Evolutionary conservation across 495 filamentous ascomycete genomes (phyloP), one percentile per base, ranked within the genome.

Genomic region (Margaritispora aquatica): DNA sequence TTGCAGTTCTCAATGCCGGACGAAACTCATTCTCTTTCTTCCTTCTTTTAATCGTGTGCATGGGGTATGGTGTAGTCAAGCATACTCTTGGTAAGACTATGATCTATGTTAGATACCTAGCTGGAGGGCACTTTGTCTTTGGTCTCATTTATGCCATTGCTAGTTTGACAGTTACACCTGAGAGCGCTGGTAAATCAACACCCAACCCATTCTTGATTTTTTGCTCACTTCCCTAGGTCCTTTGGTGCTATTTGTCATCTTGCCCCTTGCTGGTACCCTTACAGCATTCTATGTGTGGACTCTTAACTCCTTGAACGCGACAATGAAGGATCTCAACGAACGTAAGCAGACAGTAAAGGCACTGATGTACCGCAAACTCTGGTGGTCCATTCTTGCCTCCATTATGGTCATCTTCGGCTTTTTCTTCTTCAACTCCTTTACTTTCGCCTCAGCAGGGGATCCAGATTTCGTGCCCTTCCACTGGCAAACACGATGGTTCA

Each of bases 261-360:
- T 99, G 9, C 94, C 94, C 0, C 80, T 99, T 27, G 90, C 94
- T 10, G 94, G 81, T 60, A 97, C 94, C 1, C 71, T 97, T 63
- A 99, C 94, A 3, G 92, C 89, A 15, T 99, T 99, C 74, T 99
- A 99, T 72, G 87, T 99, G 60, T 99, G 95, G 94, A 99, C 94
- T 17, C 80, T 99, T 66, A 97, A 96, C 76, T 93, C 92, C 7
- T 78, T 99, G 57, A 96, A 92, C 69, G 74, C 83, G 50, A 99
- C 94, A 0, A 94, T 96, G 80, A 97, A 97, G 74, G 93, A 97
- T 67, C 83, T 99, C 7, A 78, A 88, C 15, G 91, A 94, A 67
- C 85, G 94, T 47, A 97, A 96, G 73, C 94, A 99, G 74, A 88
- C 86, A 70, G 86, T 87, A 57, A 99, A 99, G 70, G 72, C 82